These are phyloP conservation scores for Ceratocystis destructans DNA, from an alignment of 2,329 filamentous ascomycete species.

Conservation along the genomic window DNA sequence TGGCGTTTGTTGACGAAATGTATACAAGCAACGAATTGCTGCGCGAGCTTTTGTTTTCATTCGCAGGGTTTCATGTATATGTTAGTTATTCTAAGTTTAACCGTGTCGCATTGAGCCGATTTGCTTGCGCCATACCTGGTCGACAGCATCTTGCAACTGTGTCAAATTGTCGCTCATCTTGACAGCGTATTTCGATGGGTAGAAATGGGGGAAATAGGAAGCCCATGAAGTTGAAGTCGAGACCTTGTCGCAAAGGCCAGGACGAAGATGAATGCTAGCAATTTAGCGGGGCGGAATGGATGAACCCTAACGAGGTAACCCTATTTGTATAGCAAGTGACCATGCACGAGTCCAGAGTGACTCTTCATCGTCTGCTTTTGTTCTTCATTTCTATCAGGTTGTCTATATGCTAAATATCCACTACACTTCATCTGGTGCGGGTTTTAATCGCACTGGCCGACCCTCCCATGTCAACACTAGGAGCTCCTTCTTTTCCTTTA, in stretches of 20 bases:
- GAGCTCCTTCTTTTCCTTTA: constrained; percentile 26
- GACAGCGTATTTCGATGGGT: background rate
- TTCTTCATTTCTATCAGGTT: too few relatives aligned
- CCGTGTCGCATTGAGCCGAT: too few relatives aligned
- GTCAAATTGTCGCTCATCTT: constrained; percentile 63
- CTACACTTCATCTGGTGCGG: background rate
- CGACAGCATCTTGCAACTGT: constrained; percentile 72
- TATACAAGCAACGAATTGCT: constrained; percentile 53
- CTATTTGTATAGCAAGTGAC: too few relatives aligned
- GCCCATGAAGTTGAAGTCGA: background rate
- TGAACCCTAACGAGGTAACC: too few relatives aligned
- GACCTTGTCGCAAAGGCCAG: constrained; percentile 3
- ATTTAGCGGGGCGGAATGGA: too few relatives aligned
- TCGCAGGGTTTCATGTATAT: background rate
- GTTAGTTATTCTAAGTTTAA: too few relatives aligned
- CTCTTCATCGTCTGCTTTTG: too few relatives aligned
- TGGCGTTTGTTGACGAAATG: constrained; percentile 56
- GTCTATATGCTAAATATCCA: too few relatives aligned
- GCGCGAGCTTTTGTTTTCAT: constrained; percentile 39
- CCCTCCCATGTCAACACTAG: constrained; percentile 42
- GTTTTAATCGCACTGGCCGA: constrained; percentile 6
- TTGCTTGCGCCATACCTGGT: constrained; percentile 44
- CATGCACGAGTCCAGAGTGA: too few relatives aligned
- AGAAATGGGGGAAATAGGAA: background rate
- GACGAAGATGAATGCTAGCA: too few relatives aligned